Conservation (phyloP, 2,329 filamentous ascomycete species). For the Fusarium circinatum region DNA sequence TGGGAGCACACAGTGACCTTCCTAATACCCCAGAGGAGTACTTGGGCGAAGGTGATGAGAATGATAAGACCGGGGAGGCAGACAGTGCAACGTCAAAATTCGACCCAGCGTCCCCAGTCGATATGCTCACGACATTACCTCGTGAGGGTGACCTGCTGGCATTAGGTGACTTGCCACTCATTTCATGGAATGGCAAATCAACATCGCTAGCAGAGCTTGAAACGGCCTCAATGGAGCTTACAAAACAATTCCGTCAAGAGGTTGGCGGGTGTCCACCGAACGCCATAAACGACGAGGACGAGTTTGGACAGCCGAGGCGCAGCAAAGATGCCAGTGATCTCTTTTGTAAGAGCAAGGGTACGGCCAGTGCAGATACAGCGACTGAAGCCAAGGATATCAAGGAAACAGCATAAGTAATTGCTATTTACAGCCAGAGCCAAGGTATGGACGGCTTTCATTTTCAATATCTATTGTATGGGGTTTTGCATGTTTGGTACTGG, state of each 20-base stretch:
- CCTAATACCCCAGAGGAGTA: conserved; percentile 78
- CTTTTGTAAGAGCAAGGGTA: conserved; percentile 64
- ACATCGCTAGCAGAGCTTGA: conserved; percentile 54
- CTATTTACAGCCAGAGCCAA: background rate
- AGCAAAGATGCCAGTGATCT: conserved; percentile 65
- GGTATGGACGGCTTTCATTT: conserved; percentile 4
- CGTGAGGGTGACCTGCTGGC: conserved; percentile 55
- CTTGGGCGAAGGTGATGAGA: conserved; percentile 41
- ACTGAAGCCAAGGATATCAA: conserved; percentile 1
- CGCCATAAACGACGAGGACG: conserved; percentile 26
- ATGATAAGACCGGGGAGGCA: conserved; percentile 45
- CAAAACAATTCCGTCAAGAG: conserved; percentile 66
- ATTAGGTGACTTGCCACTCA: conserved; percentile 63
- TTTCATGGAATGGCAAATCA: conserved; percentile 72
- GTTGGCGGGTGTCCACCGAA: conserved; percentile 71
- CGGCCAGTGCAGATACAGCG: background rate
- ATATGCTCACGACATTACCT: conserved; percentile 61
- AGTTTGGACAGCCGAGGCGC: conserved; percentile 22
- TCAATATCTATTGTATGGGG: conserved; percentile 1
- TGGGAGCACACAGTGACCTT: conserved; percentile 82
- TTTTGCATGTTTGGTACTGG: conserved; percentile 14
- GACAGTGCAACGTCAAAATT: conserved; percentile 46
- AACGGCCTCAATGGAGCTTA: conserved; percentile 61
- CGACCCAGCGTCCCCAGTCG: conserved; percentile 55
- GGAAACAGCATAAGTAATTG: conserved; percentile 37